These are phyloP conservation scores for Echinosophora koreensis DNA, from an alignment of 306 rosid genomes.

Conservation along the genomic window DNA sequence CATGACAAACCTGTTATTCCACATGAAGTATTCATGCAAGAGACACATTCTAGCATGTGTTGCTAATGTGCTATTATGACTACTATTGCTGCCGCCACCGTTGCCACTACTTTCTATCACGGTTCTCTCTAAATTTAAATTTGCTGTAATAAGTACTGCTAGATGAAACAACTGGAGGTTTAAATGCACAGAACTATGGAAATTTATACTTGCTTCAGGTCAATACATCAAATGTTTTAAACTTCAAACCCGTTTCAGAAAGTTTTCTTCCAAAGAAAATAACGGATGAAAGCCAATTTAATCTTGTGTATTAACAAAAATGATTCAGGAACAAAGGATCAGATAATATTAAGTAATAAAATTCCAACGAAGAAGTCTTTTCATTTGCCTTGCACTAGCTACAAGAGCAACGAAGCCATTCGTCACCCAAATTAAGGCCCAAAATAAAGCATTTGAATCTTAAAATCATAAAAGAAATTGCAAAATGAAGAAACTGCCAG, in stretches of 20 bases:
- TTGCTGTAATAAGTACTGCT: conserved; percentile 14
- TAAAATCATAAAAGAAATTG: conserved; percentile 5
- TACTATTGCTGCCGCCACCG: background rate
- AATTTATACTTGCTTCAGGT: background rate
- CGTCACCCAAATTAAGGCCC: background rate
- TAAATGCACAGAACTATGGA: conserved; percentile 6
- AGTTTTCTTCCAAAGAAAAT: conserved; percentile 2
- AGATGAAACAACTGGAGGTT: background rate
- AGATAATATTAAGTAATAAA: background rate
- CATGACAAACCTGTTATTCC: conserved; percentile 39
- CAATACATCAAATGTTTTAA: conserved; percentile 11
- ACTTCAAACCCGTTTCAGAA: background rate
- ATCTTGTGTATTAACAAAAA: conserved; percentile 5
- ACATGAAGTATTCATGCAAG: conserved; percentile 11
- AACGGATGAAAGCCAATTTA: conserved; percentile 10
- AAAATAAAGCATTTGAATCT: background rate
- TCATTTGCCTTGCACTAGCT: conserved; percentile 2
- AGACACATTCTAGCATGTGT: conserved; percentile 26
- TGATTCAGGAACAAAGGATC: background rate
- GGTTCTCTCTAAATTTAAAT: conserved; percentile 1
- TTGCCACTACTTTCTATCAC: conserved; percentile 11
- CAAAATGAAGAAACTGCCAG: background rate
- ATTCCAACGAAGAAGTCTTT: conserved; percentile 5
- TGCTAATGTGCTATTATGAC: background rate
- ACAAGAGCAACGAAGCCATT: conserved; percentile 1